Percentiles rank a stretch among this genome's conserved stretches.
phyloP scores from a whole-genome alignment of 495 filamentous ascomycete species.

The Penicillium pulvis region DNA sequence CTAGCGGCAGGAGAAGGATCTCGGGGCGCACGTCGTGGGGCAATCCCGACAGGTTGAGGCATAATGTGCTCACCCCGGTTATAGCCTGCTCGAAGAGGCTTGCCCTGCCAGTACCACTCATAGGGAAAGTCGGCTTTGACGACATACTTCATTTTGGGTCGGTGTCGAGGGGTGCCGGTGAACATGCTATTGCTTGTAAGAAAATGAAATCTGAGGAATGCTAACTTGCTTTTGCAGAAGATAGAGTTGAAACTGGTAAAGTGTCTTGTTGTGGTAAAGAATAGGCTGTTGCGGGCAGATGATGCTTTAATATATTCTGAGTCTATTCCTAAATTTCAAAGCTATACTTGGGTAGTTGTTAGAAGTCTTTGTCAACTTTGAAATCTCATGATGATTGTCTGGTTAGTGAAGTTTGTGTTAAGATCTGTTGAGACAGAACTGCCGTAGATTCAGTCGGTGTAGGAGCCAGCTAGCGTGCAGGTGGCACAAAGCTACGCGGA shows the following conservation, averaged over 20 bases:
- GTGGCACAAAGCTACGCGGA: neutral
- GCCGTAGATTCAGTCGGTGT: constrained; percentile 5
- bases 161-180: neutral
- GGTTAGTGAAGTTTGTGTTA: neutral
- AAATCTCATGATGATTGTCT: neutral
- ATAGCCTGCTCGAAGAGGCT: constrained; percentile 21
- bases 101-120: constrained; percentile 25
- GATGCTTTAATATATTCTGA: constrained; percentile 11
- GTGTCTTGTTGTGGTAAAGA: constrained; percentile 12
- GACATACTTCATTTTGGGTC: neutral
- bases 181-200: neutral
- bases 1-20: constrained; percentile 2
- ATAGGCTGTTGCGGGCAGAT: constrained; percentile 5
- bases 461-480: neutral
- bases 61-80: constrained; percentile 7
- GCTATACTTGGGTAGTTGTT: neutral
- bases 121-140: constrained; percentile 10
- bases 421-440: neutral
- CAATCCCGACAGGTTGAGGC: neutral
- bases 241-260: neutral
- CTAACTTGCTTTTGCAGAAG: neutral
- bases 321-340: neutral
- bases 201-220: neutral
- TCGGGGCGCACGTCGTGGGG: neutral
- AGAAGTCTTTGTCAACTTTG: neutral